These are phyloP conservation scores for Naganishia antarctica DNA, from an alignment of 768 basidiomycete species.

Conservation along the genomic window DNA sequence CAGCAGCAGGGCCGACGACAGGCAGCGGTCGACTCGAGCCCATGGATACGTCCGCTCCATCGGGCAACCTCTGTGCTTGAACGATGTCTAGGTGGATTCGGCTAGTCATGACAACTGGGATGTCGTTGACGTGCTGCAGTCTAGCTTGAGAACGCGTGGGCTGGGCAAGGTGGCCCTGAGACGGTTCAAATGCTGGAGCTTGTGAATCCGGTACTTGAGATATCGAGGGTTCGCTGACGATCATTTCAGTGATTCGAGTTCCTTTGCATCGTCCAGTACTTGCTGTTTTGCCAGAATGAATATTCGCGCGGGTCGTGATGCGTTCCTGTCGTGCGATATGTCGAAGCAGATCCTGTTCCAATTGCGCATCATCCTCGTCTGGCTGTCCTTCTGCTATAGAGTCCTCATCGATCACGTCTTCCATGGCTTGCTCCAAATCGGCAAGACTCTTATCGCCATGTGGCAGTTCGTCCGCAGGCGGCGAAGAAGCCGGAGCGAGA, in stretches of 20 bases:
- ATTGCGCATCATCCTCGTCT: slow-evolving; percentile 2
- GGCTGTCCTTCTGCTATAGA: slow-evolving; percentile 12
- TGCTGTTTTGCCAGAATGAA: neutral
- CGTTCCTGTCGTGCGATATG: neutral
- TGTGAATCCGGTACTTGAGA: slow-evolving; percentile 15
- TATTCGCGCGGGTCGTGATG: too few relatives aligned
- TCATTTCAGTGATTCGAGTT: neutral
- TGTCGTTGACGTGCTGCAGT: neutral
- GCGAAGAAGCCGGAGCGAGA: slow-evolving; percentile 7
- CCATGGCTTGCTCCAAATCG: slow-evolving; percentile 6
- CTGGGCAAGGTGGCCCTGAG: neutral
- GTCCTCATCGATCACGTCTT: slow-evolving; percentile 6
- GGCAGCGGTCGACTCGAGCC: neutral
- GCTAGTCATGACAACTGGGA: slow-evolving; percentile 2
- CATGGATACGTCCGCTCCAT: neutral
- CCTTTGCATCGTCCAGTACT: neutral
- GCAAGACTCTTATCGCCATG: neutral
- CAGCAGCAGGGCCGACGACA: too few relatives aligned
- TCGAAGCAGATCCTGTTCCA: slow-evolving; percentile 5
- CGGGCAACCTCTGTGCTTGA: neutral
- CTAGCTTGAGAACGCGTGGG: too few relatives aligned
- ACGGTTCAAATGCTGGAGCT: neutral
- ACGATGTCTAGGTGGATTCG: slow-evolving; percentile 9
- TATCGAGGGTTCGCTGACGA: neutral
- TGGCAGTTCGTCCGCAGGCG: neutral